A percentile compares a stretch with the other conserved stretches of the same genome.
phyloP scores from a whole-genome alignment of 163 green algal genomes.

The Smithsoniella earleae region DNA sequence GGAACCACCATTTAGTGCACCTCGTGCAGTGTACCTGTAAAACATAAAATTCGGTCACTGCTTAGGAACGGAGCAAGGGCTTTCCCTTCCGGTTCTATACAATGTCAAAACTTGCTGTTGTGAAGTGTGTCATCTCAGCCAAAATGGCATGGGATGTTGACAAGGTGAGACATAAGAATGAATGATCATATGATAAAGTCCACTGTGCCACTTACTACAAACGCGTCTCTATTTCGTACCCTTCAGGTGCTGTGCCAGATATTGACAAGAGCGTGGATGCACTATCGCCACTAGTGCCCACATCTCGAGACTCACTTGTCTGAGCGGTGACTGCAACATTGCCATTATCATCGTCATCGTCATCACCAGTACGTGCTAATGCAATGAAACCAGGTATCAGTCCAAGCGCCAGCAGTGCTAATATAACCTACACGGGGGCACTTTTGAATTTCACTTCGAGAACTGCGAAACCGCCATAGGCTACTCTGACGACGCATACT shows the following conservation, averaged over 20 bases:
- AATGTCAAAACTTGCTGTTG: no score
- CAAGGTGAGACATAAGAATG: background rate
- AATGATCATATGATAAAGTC: background rate
- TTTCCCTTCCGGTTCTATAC: background rate
- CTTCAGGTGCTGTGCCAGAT: background rate
- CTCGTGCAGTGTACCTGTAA: background rate
- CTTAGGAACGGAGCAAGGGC: background rate
- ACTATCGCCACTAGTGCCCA: background rate
- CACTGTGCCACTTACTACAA: background rate
- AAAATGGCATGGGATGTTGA: background rate
- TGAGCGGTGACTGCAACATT: background rate
- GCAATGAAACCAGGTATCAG: background rate
- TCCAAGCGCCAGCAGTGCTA: background rate
- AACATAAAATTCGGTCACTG: background rate
- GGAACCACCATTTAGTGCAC: background rate
- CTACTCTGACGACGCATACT: no score
- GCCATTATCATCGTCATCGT: background rate
- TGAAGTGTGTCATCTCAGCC: no score
- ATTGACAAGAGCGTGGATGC: background rate
- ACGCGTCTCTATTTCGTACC: background rate
- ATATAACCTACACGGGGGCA: background rate
- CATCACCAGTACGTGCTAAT: background rate
- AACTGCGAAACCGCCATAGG: no score
- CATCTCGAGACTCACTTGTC: background rate
- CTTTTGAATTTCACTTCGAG: no score